Conservation (phyloP, 768 basidiomycete genomes). For the Leccinum ochraceum region DNA sequence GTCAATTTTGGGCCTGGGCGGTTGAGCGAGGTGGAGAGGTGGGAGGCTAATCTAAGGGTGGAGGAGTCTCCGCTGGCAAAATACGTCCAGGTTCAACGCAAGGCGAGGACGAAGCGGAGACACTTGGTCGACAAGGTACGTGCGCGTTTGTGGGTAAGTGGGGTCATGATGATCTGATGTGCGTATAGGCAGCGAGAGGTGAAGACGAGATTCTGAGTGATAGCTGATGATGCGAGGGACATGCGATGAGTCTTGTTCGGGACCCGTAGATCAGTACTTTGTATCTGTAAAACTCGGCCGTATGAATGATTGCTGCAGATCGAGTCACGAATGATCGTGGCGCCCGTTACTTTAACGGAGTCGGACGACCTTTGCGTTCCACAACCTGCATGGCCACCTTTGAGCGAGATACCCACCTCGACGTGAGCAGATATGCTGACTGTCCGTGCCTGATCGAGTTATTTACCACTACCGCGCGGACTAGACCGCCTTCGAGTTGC, state of each 20-base stretch:
- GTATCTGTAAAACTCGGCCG: too few relatives aligned
- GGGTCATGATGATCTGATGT: slow-evolving; percentile 3
- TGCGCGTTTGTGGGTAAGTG: not conserved
- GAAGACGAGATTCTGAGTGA: slow-evolving; percentile 69
- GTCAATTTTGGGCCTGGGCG: slow-evolving; percentile 78
- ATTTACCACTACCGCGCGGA: not conserved
- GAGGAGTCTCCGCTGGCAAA: slow-evolving; percentile 60
- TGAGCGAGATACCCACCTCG: not conserved
- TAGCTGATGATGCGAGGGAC: slow-evolving; percentile 17
- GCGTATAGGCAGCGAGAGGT: slow-evolving; percentile 22
- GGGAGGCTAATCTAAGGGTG: slow-evolving; percentile 64
- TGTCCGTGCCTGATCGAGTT: not conserved
- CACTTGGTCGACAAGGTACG: slow-evolving; percentile 74
- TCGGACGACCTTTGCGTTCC: not conserved
- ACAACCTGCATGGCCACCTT: not conserved
- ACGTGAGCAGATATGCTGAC: not conserved
- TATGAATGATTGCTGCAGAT: not conserved
- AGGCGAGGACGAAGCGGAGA: slow-evolving; percentile 73
- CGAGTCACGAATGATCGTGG: not conserved
- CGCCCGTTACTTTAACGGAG: not conserved
- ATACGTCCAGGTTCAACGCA: slow-evolving; percentile 79
- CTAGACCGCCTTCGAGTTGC: slow-evolving; percentile 78
- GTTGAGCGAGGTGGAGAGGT: slow-evolving; percentile 65
- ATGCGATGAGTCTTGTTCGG: not conserved
- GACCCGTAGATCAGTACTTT: not conserved